Percentiles rank a stretch among this genome's conserved stretches.
phyloP scores from a whole-genome alignment of 1,284 basidiomycete species.

The Leucoagaricus sp. region DNA sequence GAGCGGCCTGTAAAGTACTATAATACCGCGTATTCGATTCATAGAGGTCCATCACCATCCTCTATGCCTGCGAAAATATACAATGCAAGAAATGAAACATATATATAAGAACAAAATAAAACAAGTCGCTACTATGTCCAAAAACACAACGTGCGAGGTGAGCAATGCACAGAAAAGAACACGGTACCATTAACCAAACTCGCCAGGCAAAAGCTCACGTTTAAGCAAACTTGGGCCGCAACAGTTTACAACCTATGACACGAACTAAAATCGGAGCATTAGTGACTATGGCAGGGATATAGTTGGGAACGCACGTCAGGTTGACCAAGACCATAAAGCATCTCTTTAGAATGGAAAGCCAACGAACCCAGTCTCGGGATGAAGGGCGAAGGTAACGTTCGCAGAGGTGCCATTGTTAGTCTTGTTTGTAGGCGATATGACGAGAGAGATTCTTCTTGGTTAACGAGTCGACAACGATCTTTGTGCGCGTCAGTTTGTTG shows the following conservation, averaged over 20 bases:
- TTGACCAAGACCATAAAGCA: slow-evolving; percentile 74
- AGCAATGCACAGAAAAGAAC: too few relatives aligned
- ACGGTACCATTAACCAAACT: too few relatives aligned
- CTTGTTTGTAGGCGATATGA: slow-evolving; percentile 55
- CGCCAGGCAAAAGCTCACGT: too few relatives aligned
- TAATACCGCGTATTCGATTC: too few relatives aligned
- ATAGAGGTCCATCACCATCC: too few relatives aligned
- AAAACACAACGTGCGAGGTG: too few relatives aligned
- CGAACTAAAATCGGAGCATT: slow-evolving; percentile 33
- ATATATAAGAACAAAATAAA: too few relatives aligned
- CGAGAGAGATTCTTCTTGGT: slow-evolving; percentile 43
- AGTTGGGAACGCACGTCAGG: slow-evolving; percentile 59
- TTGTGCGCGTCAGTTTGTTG: slow-evolving; percentile 65
- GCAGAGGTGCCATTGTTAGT: slow-evolving; percentile 52
- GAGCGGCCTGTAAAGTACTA: too few relatives aligned
- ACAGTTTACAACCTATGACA: slow-evolving; percentile 34
- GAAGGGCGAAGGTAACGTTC: slow-evolving; percentile 55
- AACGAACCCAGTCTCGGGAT: slow-evolving; percentile 66
- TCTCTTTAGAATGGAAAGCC: slow-evolving; percentile 78
- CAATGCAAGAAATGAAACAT: too few relatives aligned
- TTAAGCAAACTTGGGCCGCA: slow-evolving; percentile 3
- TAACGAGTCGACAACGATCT: slow-evolving; percentile 58
- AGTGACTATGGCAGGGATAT: not conserved
- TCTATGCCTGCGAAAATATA: too few relatives aligned
- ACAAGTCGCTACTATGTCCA: too few relatives aligned